phyloP scores from a whole-genome alignment of 2,329 filamentous ascomycete species.

The Pseudogymnoascus sp. region DNA sequence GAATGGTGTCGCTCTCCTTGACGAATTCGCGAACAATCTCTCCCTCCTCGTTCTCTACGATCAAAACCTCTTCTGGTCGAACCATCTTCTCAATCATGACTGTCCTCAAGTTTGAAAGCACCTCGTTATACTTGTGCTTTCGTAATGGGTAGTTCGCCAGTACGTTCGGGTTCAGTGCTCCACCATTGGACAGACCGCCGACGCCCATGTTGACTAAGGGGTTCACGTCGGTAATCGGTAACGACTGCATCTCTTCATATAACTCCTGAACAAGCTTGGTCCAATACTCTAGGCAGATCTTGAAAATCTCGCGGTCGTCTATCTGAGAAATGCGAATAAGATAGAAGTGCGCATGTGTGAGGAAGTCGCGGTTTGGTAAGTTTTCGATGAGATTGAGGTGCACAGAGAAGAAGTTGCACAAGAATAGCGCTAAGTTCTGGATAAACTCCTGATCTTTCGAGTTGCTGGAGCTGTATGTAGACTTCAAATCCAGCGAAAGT shows the following conservation, averaged over 20 bases:
- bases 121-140: conserved; percentile 96
- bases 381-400: conserved; percentile 91
- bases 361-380: conserved; percentile 86
- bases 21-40: conserved; percentile 99
- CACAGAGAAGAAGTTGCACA: conserved; percentile 94
- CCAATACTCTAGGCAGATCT: conserved; percentile 99
- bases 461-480: conserved; percentile 85
- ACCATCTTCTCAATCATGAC: conserved; percentile 99
- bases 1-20: conserved; percentile 98
- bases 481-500: conserved; percentile 78
- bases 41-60: conserved; percentile 99
- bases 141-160: conserved; percentile 85
- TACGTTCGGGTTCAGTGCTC: conserved; percentile 76
- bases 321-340: conserved; percentile 97
- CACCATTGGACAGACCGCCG: conserved; percentile 62
- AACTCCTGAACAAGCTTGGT: conserved; percentile 95
- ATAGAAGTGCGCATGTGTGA: conserved; percentile 95
- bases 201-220: conserved; percentile 74
- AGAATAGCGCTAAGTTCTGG: conserved; percentile 88
- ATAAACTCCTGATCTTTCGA: conserved; percentile 94
- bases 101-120: conserved; percentile 84
- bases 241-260: conserved; percentile 97
- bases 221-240: conserved; percentile 88
- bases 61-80: conserved; percentile 89
- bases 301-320: conserved; percentile 97